Evolutionary conservation across 495 filamentous ascomycete species (phyloP), one percentile per base, ranked within the genome.

Genomic region (Tetracladium setigerum): DNA sequence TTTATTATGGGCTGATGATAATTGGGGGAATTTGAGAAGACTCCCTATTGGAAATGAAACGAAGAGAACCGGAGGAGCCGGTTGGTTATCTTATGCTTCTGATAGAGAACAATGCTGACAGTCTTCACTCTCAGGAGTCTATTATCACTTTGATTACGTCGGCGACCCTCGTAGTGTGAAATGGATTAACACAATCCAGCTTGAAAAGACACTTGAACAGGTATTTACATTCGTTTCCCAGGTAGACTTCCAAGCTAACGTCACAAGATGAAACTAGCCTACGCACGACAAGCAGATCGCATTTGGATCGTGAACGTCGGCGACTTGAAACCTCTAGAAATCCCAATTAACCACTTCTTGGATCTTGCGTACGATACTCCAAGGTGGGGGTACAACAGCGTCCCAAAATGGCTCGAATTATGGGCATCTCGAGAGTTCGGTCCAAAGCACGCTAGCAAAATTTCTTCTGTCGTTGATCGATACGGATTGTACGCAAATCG

Each of bases 271-370:
- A 66, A 75, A 57, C 67, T 79, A 30, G 73, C 84, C 0, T 74
- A 83, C 47, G 62, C 74, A 14, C 68, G 81, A 30, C 69, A 78
- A 18, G 83, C 84, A 4, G 68, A 77, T 42, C 67, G 76, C 24
- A 84, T 87, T 50, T 87, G 84, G 84, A 74, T 87, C 35, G 79
- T 87, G 56, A 89, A 87, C 53, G 76, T 89, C 17, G 84, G 84
- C 31, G 84, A 89, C 55, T 64, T 87, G 40, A 86, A 86, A 58
- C 75, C 78, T 4, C 65, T 83, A 5, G 83, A 85, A 62, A 68
- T 84, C 22, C 82, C 83, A 30, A 81, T 87, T 57, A 78, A 64
- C 50, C 79, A 83, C 58, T 83, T 76, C 57, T 62, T 86, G 47
- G 81, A 83, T 49, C 59, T 87, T 41, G 83, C 77, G 2, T 87